These are phyloP conservation scores for Apostasia shenzhenica DNA, from an alignment of 106 monocot species.

Conservation along the genomic window DNA sequence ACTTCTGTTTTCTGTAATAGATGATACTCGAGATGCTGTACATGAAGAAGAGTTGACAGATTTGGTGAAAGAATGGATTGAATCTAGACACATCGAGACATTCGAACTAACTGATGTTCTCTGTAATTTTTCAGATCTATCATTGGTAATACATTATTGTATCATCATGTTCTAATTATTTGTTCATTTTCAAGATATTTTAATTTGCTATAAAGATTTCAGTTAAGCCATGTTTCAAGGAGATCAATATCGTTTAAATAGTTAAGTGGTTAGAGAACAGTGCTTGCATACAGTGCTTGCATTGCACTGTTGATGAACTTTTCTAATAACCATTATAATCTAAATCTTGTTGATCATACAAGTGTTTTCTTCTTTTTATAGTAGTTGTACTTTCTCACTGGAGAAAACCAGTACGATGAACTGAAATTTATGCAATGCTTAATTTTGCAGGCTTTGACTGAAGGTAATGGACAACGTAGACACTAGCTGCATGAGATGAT, in stretches of 20 bases:
- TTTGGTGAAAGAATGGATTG: conserved; percentile 69
- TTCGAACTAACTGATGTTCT: conserved; percentile 63
- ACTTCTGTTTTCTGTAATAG: conserved; percentile 19
- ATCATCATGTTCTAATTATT: neutral
- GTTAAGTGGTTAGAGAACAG: too few species aligned
- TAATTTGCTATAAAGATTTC: too few species aligned
- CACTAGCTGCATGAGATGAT: neutral
- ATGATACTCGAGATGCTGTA: conserved; percentile 79
- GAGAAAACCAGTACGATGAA: too few species aligned
- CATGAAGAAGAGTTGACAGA: conserved; percentile 55
- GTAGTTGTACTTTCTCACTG: too few species aligned
- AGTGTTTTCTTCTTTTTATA: too few species aligned
- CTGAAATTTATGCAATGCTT: too few species aligned
- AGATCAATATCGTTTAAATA: too few species aligned
- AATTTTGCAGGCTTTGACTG: conserved; percentile 70
- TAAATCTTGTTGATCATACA: too few species aligned
- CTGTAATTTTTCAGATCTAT: conserved; percentile 68
- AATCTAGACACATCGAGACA: conserved; percentile 37
- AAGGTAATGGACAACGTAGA: conserved; percentile 49
- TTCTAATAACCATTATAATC: too few species aligned
- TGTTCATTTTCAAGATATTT: neutral
- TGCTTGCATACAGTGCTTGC: too few species aligned
- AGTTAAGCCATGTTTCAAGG: too few species aligned
- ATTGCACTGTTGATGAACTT: too few species aligned
- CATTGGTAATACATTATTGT: conserved; percentile 37